Percentiles rank a stretch among this genome's conserved stretches.
Conservation (phyloP, 208 protist genomes). For the Wallacemonas sp. region DNA sequence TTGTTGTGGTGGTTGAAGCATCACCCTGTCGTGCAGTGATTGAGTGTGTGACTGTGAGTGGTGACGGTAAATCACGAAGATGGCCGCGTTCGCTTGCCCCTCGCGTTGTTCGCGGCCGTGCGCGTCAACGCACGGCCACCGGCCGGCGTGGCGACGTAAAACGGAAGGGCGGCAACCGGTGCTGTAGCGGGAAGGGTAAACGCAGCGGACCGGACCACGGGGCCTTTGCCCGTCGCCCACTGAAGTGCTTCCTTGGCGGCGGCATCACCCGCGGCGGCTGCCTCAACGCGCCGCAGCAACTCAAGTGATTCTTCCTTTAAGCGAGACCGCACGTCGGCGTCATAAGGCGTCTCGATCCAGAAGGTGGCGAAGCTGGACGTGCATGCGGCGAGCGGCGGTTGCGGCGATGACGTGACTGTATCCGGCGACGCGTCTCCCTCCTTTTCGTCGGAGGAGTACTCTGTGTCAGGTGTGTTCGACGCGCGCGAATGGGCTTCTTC, state of each 20-base stretch:
- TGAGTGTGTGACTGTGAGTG: too few species aligned
- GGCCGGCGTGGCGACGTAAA: background rate
- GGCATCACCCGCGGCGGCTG: background rate
- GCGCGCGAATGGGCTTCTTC: too few species aligned
- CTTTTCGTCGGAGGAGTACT: background rate
- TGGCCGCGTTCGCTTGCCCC: too few species aligned
- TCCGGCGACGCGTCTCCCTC: background rate
- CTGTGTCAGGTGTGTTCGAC: background rate
- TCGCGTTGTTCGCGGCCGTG: too few species aligned
- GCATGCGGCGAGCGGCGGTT: constrained; percentile 17
- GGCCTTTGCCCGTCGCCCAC: constrained; percentile 1
- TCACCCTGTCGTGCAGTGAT: too few species aligned
- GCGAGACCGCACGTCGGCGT: background rate
- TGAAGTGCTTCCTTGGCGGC: constrained; percentile 14
- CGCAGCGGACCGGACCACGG: background rate
- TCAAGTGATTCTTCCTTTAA: constrained; percentile 5
- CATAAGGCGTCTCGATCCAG: constrained; percentile 30
- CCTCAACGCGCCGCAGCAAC: constrained; percentile 5
- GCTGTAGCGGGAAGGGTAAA: background rate
- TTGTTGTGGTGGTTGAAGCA: too few species aligned
- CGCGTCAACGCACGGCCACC: too few species aligned
- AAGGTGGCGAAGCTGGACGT: constrained; percentile 21
- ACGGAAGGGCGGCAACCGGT: background rate
- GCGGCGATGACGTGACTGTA: background rate
- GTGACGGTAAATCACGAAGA: too few species aligned